Percentiles rank a stretch among this genome's conserved stretches.
Evolutionary conservation across 345 rosid genomes (phyloP).

Genomic region (Salix dunnii): DNA sequence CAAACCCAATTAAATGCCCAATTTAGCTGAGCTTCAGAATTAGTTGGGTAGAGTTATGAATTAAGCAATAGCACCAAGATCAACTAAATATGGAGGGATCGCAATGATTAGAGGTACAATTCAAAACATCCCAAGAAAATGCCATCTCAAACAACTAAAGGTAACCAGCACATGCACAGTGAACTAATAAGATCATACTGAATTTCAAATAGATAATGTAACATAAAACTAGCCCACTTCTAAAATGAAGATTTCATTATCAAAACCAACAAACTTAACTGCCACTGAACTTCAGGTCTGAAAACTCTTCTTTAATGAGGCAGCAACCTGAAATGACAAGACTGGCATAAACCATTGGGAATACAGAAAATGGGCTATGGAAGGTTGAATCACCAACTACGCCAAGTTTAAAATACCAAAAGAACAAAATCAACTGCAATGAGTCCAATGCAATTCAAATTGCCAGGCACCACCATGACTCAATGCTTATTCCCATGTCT

Average conservation of each 20-base stretch:
- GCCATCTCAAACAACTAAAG: constrained; percentile 10
- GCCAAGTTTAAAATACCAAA: constrained; percentile 37
- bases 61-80: not conserved
- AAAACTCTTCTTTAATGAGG: constrained; percentile 45
- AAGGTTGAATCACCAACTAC: constrained; percentile 33
- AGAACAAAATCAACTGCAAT: constrained; percentile 25
- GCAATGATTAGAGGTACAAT: not conserved
- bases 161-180: constrained; percentile 19
- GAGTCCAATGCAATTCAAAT: constrained; percentile 9
- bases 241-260: constrained; percentile 25
- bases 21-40: not conserved
- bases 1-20: not conserved
- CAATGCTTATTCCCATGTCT: constrained; percentile 44
- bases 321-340: constrained; percentile 51
- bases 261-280: constrained; percentile 58
- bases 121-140: constrained; percentile 6
- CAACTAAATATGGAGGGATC: not conserved
- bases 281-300: constrained; percentile 47
- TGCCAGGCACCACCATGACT: constrained; percentile 23
- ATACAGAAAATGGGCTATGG: constrained; percentile 32
- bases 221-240: constrained; percentile 28
- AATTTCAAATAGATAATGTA: constrained; percentile 10
- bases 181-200: constrained; percentile 18
- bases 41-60: not conserved
- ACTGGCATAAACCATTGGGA: constrained; percentile 44